A percentile compares a stretch with the other conserved stretches of the same genome.
Evolutionary conservation across 2,329 filamentous ascomycete genomes (phyloP).

Genomic region (Talaromyces amestolkiae): DNA sequence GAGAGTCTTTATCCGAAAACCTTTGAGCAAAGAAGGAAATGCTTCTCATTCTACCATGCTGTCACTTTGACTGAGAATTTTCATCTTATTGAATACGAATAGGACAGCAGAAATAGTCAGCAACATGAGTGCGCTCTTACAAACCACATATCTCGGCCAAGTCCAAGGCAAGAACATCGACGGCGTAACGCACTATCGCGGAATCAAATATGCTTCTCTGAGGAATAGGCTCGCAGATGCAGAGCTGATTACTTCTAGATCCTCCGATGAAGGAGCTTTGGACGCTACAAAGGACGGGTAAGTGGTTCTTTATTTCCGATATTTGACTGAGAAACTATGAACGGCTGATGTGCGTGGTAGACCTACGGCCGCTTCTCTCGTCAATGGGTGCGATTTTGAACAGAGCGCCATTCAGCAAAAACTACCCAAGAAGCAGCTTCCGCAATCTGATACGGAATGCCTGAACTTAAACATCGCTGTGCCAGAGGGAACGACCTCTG

Average conservation of each 20-base stretch:
- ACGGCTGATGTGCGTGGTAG: constrained; percentile 22
- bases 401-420: constrained; percentile 51
- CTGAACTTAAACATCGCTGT: constrained; percentile 54
- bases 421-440: constrained; percentile 40
- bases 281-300: constrained; percentile 41
- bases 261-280: constrained; percentile 25
- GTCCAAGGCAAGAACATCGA: constrained; percentile 29
- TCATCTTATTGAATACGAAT: not conserved
- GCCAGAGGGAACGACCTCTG: constrained; percentile 31
- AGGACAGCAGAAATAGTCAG: not conserved
- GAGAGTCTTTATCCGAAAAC: not conserved
- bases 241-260: constrained; percentile 27
- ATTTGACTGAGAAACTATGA: too few species aligned
- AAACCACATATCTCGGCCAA: constrained; percentile 30
- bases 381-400: constrained; percentile 46
- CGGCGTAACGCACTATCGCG: constrained; percentile 34
- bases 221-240: constrained; percentile 36
- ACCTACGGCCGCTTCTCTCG: constrained; percentile 41
- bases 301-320: not conserved
- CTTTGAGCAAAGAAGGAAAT: not conserved
- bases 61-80: not conserved
- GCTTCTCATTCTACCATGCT: not conserved
- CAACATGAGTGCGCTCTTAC: constrained; percentile 21
- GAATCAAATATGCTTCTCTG: constrained; percentile 40
- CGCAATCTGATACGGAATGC: constrained; percentile 49